Evolutionary conservation across 2,329 filamentous ascomycete genomes (phyloP).

Genomic region (Calonectria ilicicola): DNA sequence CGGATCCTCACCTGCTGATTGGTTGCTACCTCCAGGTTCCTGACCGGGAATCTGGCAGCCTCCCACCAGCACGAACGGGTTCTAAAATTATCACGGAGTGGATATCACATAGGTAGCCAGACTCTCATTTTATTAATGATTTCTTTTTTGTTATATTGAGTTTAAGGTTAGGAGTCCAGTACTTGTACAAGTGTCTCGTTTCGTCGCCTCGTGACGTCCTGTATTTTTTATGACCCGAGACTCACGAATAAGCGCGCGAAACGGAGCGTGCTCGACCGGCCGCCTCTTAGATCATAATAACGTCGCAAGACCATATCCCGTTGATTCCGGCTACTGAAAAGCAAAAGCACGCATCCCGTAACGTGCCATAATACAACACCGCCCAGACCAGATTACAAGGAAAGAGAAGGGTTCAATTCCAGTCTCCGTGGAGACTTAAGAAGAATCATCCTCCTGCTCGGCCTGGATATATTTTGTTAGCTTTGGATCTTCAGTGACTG

Average conservation of each 20-base stretch:
- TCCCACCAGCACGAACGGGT: too few species aligned
- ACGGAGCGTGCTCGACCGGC: conserved; percentile 40
- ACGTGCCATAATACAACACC: conserved; percentile 58
- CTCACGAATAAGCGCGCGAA: conserved; percentile 36
- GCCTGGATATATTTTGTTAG: conserved; percentile 58
- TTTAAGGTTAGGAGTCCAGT: conserved; percentile 34
- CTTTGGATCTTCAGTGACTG: conserved; percentile 11
- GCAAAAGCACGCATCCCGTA: conserved; percentile 53
- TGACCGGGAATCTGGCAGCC: background rate
- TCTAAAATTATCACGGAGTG: too few species aligned
- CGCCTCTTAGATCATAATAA: conserved; percentile 48
- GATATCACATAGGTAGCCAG: background rate
- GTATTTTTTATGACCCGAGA: conserved; percentile 40
- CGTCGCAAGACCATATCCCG: conserved; percentile 49
- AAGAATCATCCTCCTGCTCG: conserved; percentile 69
- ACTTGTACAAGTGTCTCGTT: conserved; percentile 47
- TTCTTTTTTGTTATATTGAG: conserved; percentile 35
- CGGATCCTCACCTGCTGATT: background rate
- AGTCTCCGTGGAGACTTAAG: conserved; percentile 38
- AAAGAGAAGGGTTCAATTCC: conserved; percentile 39
- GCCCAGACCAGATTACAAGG: conserved; percentile 53
- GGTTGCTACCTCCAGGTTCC: background rate
- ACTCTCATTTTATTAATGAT: background rate
- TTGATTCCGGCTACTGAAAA: conserved; percentile 50
- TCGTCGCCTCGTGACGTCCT: conserved; percentile 40